Evolutionary conservation across 2,329 filamentous ascomycete genomes (phyloP), one percentile per base, ranked within the genome.

Genomic region (Westerdykella ornata): DNA sequence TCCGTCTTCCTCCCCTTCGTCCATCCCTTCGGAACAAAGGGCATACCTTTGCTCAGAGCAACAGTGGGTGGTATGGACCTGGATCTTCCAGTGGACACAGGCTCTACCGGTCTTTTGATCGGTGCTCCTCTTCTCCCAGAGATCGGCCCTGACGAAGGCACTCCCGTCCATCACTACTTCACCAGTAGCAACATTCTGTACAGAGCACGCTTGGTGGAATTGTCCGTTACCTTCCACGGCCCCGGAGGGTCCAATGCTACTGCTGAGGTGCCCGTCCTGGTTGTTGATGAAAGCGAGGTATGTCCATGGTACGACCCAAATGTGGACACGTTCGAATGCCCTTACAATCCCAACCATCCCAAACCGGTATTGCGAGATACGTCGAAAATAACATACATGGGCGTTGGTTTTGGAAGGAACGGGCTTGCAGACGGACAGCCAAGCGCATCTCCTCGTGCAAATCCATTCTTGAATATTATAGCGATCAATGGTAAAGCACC

Each of bases 401-500:
- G 62, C 7, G 52, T 65, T 32, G 62, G 62, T 1, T 65, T 65
- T 22, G 60, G 60, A 5, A 50, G 62, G 29, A 65, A 65, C 35
- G 43, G 42, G 19, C 45, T 49, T 6, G 54, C 44, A 13, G 56
- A 60, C 17, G 56, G 54, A 6, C 58, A 61, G 54, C 55, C 54
- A 4, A 55, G 52, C 39, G 60, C 52, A 28, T 42, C 52, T 15
- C 59, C 62, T 3, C 46, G 43, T 14, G 49, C 54, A 30, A 66
- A 67, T 38, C 58, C 64, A 1, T 66, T 65, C 29, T 35, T 66
- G 38, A 67, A 67, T 32, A 46, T 66, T 34, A 40, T 53, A 13
- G 39, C 49, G 3, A 54, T 65, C 31, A 52, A 64, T 6, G 54
- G 52, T 13, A 22, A 43, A 13, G 34, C 37, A 11, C 9, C 58